Conservation (phyloP, 176 grass and related monocot species). For the Eleusine coracana region DNA sequence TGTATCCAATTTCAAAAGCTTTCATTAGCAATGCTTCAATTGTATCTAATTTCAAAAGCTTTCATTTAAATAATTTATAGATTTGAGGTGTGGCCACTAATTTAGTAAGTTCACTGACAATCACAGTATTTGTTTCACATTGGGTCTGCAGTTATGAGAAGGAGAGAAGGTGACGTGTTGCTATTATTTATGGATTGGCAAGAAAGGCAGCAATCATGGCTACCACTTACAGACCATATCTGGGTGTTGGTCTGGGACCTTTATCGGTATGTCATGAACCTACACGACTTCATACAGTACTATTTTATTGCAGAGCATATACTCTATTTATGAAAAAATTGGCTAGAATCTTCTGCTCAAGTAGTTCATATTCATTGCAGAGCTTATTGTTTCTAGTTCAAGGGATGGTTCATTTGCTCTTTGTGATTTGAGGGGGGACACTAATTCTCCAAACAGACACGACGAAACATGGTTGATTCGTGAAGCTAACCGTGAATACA, state of each 20-base stretch:
- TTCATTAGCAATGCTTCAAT: neutral
- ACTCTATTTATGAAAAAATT: neutral
- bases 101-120: conserved; percentile 20
- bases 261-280: conserved; percentile 75
- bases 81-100: conserved; percentile 16
- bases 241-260: conserved; percentile 81
- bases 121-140: neutral
- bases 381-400: conserved; percentile 88
- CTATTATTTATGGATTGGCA: conserved; percentile 95
- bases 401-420: conserved; percentile 94
- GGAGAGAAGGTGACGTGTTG: conserved; percentile 87
- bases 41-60: no score
- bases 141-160: conserved; percentile 72
- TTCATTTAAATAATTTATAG: neutral
- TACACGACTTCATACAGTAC: neutral
- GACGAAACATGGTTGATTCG: conserved; percentile 35
- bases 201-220: conserved; percentile 99
- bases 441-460: conserved; percentile 54
- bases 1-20: no score
- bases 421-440: conserved; percentile 83
- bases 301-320: no score
- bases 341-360: neutral
- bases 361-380: conserved; percentile 46
- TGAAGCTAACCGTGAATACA: no score
- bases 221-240: conserved; percentile 90